Base-by-base conservation (phyloP, 2,329 filamentous ascomycete genomes). In the Xylaria sp. region DNA sequence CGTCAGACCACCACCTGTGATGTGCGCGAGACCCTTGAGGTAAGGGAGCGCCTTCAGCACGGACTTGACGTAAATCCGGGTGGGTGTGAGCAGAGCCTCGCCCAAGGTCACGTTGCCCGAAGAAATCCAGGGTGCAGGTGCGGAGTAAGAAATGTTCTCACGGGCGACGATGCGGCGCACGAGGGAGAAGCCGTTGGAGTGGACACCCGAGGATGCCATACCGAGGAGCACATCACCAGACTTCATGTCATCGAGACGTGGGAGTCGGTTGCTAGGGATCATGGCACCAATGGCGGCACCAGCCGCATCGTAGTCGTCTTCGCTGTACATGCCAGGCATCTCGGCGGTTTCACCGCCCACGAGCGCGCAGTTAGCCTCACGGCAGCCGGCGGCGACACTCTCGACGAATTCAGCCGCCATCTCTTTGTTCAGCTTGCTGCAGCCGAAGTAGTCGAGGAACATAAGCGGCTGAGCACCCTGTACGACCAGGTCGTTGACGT, bases 181-280 rank as follows among this genome's bases (percentile, higher is more conserved):
- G n/a, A 99, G 87, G 0, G 92, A 97, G 80, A 96, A 99, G 53
- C 94, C 94, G 75, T 99, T 99, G 39, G 92, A 97, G 79, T 99
- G 94, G 1, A 93, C 85, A 37, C 94, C 94, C 59, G 85, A 90
- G 23, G 92, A 97, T 9, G 84, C 87, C 9, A 99, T 81, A 19
- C 92, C 94, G 4, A 99, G 80, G 1, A 99, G 83, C 2, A 96
- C 80, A 71, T 99, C 93, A 35, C 93, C 94, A 62, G 83, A 80
- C 6, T 76, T 76, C 93, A 99, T 97, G 66, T 81, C 80, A 8
- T 84, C 80, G 64, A 83, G 88, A 66, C 88, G 83, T 0, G 94
- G 94, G 44, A 99, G 83, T 58, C 93, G 84, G 54, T 83, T 80
- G 4, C 82, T 83, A 39, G 83, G 76, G 42, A 82, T 79, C 71